Base-by-base conservation (phyloP, 1,139 yeast species). In the Sugiyamaella japonica region DNA sequence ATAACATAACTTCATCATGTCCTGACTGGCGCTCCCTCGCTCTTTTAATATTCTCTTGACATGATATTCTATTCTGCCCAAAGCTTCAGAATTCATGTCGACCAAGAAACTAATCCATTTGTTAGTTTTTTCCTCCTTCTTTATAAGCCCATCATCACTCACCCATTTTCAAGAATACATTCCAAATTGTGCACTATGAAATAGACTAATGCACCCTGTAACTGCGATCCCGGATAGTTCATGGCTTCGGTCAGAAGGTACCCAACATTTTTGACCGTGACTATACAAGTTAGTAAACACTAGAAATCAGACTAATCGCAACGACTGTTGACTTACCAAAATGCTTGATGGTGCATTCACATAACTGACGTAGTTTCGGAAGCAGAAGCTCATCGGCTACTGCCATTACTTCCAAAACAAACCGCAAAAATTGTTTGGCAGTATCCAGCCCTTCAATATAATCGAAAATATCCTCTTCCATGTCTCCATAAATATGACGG, bases 141-240 rank as follows among this genome's bases (percentile, higher is more conserved):
- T 20, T 20, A 3, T 20, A 20, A 40, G 3, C 49, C 4, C 23
- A 9, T 37, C 36, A 13, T 31, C 55, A 20, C 62, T 37, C 44
- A 63, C 58, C 67, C 66, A 61, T 86, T 88, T 56, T 83, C 79
- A 46, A 89, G 71, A 23, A 88, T 67, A 4, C 82, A 68, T 40
- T 85, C 90, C 58, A 88, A 70, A 64, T 89, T 89, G 60, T 81
- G 78, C 61, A 80, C 83, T 13, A 89, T 76, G 60, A 80, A 87
- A 83, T 89, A 84, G 40, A 85, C 73, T 64, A 96, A 82, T 53
- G 80, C 78, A 52, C 77, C 74, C 57, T 82, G 76, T 32, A 90
- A 67, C 61, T 84, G 82, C 7, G 71, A 66, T 1, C 89, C 87
- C 12, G 77, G 70, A 53, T 79, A 73, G 37, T 71, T 63, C 42